phyloP scores from a whole-genome alignment of 805 yeast species.

The Candida michaelii region DNA sequence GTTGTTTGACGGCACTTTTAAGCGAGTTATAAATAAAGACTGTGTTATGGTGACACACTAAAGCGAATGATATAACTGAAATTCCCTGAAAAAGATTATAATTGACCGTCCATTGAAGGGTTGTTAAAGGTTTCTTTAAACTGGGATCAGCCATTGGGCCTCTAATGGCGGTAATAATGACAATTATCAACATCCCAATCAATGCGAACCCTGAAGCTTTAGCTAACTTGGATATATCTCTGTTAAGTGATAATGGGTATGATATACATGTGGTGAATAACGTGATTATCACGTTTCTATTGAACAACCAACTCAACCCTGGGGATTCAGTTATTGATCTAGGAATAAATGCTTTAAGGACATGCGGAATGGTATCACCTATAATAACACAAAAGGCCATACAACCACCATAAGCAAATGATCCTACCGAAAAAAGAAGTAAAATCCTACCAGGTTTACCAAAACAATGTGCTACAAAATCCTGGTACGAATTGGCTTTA shows the following conservation, averaged over 20 bases:
- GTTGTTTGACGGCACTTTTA: slow-evolving; percentile 67
- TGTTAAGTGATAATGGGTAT: slow-evolving; percentile 76
- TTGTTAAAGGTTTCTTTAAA: slow-evolving; percentile 49
- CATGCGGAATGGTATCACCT: slow-evolving; percentile 95
- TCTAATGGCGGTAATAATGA: slow-evolving; percentile 65
- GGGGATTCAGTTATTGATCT: slow-evolving; percentile 31
- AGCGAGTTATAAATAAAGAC: slow-evolving; percentile 85
- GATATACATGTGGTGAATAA: slow-evolving; percentile 71
- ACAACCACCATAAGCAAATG: slow-evolving; percentile 92
- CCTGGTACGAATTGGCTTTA: slow-evolving; percentile 79
- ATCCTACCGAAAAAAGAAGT: slow-evolving; percentile 73
- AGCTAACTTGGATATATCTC: slow-evolving; percentile 82
- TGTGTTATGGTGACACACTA: slow-evolving; percentile 95
- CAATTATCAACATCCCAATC: slow-evolving; percentile 78
- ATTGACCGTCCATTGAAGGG: slow-evolving; percentile 52
- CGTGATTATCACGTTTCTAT: slow-evolving; percentile 69
- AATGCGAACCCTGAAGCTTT: slow-evolving; percentile 85
- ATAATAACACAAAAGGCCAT: slow-evolving; percentile 92
- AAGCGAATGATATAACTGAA: slow-evolving; percentile 91
- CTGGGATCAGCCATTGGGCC: slow-evolving; percentile 62
- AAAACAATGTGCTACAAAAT: slow-evolving; percentile 75
- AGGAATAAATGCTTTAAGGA: slow-evolving; percentile 65
- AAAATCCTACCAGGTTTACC: slow-evolving; percentile 69
- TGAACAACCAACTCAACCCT: slow-evolving; percentile 45
- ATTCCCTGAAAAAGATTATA: slow-evolving; percentile 80